Evolutionary conservation across 345 rosid species (phyloP).

Genomic region (Euphorbia tirucalli): DNA sequence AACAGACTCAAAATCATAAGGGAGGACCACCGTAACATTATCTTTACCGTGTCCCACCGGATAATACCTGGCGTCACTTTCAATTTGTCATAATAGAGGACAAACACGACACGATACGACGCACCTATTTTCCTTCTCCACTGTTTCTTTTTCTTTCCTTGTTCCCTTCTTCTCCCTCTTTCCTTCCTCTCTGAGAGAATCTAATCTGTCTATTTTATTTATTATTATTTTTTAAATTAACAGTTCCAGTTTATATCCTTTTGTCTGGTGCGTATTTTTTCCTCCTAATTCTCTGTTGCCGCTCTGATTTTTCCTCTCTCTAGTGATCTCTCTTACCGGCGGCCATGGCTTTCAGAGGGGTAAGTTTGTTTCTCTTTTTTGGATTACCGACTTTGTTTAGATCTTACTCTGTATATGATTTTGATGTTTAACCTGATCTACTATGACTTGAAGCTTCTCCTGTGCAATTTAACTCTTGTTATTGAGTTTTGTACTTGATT

Average conservation of each 20-base stretch:
- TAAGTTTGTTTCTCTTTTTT: conserved; percentile 18
- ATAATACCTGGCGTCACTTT: background rate
- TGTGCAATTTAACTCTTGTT: background rate
- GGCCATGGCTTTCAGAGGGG: conserved; percentile 49
- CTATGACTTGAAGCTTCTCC: background rate
- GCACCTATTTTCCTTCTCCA: too few species aligned
- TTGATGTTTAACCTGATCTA: background rate
- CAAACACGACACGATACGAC: background rate
- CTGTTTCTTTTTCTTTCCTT: too few species aligned
- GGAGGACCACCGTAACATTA: background rate
- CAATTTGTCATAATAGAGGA: background rate
- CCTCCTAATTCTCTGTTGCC: background rate
- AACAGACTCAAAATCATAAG: background rate
- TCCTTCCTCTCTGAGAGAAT: too few species aligned
- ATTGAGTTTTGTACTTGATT: background rate
- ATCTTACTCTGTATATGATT: background rate
- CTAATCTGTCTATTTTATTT: background rate
- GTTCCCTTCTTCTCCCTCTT: too few species aligned
- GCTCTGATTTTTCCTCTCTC: too few species aligned
- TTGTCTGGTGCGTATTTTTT: too few species aligned
- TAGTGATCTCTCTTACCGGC: conserved; percentile 3
- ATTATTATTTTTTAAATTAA: background rate
- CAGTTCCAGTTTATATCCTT: background rate
- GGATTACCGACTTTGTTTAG: background rate
- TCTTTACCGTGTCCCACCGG: background rate